phyloP scores from a whole-genome alignment of 108 stramenopile species.

The Seminavis robusta region DNA sequence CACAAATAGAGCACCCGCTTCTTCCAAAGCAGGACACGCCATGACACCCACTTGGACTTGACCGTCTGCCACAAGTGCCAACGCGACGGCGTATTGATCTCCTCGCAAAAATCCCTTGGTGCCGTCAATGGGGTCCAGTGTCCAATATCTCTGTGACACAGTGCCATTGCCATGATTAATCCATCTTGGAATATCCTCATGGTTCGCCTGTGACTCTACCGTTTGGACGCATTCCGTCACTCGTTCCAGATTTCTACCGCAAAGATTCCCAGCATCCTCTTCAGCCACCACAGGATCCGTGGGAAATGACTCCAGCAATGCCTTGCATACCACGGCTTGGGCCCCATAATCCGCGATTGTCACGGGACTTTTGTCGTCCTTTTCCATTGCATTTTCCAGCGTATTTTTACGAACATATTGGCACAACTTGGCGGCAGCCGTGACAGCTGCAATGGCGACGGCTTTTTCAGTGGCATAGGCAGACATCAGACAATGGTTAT shows the following conservation, averaged over 20 bases:
- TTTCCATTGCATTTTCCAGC: background rate
- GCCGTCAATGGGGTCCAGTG: constrained; percentile 80
- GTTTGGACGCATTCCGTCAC: background rate
- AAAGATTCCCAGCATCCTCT: constrained; percentile 35
- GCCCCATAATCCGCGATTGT: constrained; percentile 48
- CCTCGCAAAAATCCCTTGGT: constrained; percentile 79
- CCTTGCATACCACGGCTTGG: constrained; percentile 33
- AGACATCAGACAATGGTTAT: too few relatives aligned
- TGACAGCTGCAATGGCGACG: too few relatives aligned
- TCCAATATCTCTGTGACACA: constrained; percentile 35
- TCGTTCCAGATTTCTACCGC: constrained; percentile 6
- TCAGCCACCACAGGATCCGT: constrained; percentile 38
- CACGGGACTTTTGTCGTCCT: constrained; percentile 40
- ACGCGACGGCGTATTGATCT: constrained; percentile 58
- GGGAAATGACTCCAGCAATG: constrained; percentile 17
- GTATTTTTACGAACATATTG: constrained; percentile 1
- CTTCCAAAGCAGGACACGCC: constrained; percentile 63
- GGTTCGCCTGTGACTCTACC: background rate
- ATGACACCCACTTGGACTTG: constrained; percentile 48
- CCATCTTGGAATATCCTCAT: constrained; percentile 20
- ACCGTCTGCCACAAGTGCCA: constrained; percentile 52
- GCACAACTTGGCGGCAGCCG: constrained; percentile 1
- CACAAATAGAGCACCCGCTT: constrained; percentile 51
- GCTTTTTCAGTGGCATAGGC: too few relatives aligned
- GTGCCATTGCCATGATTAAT: constrained; percentile 38